Base-by-base conservation (phyloP, 2,329 filamentous ascomycete genomes). In the Aschersonia sp. region DNA sequence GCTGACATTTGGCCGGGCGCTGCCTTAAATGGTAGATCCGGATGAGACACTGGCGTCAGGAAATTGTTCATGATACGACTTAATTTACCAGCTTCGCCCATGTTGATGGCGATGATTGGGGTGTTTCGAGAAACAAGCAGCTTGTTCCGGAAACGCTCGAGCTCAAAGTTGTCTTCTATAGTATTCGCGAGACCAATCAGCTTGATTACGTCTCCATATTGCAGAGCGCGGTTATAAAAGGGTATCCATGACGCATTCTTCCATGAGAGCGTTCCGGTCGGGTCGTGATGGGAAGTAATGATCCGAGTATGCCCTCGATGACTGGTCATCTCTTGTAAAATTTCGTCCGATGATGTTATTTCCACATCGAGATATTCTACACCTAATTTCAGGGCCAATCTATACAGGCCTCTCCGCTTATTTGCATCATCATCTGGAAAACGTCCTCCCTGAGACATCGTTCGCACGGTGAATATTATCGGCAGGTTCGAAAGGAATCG, bases 281-380 rank as follows among this genome's bases (percentile, higher is more conserved):
- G 86, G 61, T 98, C 92, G 62, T 98, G 92, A 62, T 98, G 90
- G 0, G 92, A 98, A 7, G 90, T 88, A 56, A 98, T 94, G 59
- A 98, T 85, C 52, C 81, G 83, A 1, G 87, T 87, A 53, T 76
- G 73, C 2, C 83, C 81, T 61, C 86, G 84, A 5, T 64, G 64
- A 47, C 82, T 77, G 0, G 77, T 73, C 4, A 95, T 73, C 11
- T 76, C 69, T 43, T 82, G 76, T 32, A 96, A 73, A 35, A 94
- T 70, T n/a, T 80, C 69, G 46, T 87, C 79, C 0, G 88, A 83
- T 63, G 89, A 83, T 0, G 86, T 85, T 65, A 97, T 85, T 63
- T 98, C 92, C 6, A 97, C 69, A 61, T 98, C 92, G 30, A 98
- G 74, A 60, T 94, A 98, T 61, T 98, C 92, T 42, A 89, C 80